These are phyloP conservation scores for Eucalyptus marginata DNA, from an alignment of 345 rosid genomes.

Conservation along the genomic window DNA sequence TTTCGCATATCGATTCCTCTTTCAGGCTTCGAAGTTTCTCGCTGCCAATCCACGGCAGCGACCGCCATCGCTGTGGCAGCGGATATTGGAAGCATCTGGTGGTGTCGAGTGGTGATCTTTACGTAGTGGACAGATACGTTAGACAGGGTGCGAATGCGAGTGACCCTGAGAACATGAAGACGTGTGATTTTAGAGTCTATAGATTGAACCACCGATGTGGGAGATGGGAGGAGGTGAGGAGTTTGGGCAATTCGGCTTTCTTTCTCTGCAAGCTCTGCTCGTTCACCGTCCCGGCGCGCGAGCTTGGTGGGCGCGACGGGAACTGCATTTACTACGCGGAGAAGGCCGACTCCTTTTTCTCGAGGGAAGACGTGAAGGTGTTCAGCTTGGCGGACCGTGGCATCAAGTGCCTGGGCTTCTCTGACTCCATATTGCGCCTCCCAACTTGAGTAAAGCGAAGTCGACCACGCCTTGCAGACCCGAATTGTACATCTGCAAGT, in stretches of 20 bases:
- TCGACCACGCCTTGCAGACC: neutral
- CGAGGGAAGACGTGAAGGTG: neutral
- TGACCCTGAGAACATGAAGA: neutral
- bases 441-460: neutral
- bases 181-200: conserved; percentile 7
- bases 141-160: neutral
- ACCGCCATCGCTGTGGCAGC: neutral
- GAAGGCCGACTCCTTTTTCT: neutral
- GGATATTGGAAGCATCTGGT: neutral
- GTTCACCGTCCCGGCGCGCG: neutral
- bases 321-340: neutral
- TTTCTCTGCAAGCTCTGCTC: neutral
- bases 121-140: neutral
- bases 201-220: conserved; percentile 11
- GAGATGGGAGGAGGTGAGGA: neutral
- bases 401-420: neutral
- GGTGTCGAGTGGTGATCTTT: conserved; percentile 1
- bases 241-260: neutral
- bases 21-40: neutral
- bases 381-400: neutral
- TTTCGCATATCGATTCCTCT: neutral
- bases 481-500: neutral
- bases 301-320: neutral
- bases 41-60: neutral
- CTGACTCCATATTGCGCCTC: neutral